Conservation (phyloP, 352 stramenopile genomes). For the Globisporangium cystogenes region DNA sequence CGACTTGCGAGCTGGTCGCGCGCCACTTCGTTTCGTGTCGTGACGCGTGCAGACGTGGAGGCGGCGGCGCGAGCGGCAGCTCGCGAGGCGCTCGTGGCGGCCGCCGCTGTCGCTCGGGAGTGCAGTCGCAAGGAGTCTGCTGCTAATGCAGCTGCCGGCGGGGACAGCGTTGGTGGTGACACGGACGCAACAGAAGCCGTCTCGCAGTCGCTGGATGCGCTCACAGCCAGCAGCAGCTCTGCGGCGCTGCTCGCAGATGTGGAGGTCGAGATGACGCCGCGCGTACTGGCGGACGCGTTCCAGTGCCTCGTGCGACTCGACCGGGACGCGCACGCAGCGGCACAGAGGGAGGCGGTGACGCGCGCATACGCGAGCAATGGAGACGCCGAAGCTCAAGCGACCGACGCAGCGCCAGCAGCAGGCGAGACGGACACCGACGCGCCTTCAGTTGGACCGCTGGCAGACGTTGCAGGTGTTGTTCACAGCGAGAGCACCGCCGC, state of each 20-base stretch:
- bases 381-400: not conserved
- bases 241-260: not conserved
- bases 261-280: conserved; percentile 15
- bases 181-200: not conserved
- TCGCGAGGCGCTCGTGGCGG: conserved; percentile 7
- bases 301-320: conserved; percentile 41
- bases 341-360: not conserved
- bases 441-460: not conserved
- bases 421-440: too few relatives aligned
- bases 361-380: not conserved
- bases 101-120: not conserved
- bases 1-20: conserved; percentile 21
- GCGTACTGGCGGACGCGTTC: conserved; percentile 38
- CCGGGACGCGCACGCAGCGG: conserved; percentile 14
- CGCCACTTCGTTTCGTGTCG: conserved; percentile 36
- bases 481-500: not conserved
- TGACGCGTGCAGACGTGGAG: conserved; percentile 33
- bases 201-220: not conserved
- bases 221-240: not conserved
- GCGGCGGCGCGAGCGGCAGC: conserved; percentile 15
- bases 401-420: not conserved
- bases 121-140: not conserved
- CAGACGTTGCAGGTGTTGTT: not conserved
- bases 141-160: not conserved
- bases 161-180: not conserved